phyloP scores from a whole-genome alignment of 2,329 filamentous ascomycete species.

The Trichoderma simmonsii region DNA sequence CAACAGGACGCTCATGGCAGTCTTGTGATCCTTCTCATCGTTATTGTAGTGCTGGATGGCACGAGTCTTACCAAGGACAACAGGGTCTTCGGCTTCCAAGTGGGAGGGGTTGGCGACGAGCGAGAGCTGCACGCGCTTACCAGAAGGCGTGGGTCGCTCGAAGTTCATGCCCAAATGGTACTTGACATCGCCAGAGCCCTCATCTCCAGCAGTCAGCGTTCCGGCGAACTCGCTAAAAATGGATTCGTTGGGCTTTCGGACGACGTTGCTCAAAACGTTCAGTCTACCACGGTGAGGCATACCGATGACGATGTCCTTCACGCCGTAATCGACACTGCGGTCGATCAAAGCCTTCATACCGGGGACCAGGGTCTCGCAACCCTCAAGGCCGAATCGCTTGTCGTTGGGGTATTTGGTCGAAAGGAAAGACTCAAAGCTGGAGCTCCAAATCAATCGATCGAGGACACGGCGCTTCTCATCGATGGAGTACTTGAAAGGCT shows the following conservation, averaged over 20 bases:
- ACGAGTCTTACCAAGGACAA: conserved; percentile 94
- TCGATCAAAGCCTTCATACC: conserved; percentile 99
- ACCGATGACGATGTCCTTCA: conserved; percentile 98
- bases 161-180: conserved; percentile 99
- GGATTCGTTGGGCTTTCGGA: conserved; percentile 98
- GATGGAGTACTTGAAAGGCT: conserved; percentile 94
- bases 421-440: conserved; percentile 93
- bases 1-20: conserved; percentile 91
- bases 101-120: conserved; percentile 98
- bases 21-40: conserved; percentile 83
- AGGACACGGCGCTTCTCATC: conserved; percentile 98
- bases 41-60: conserved; percentile 99
- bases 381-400: conserved; percentile 98
- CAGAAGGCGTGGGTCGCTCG: conserved; percentile 94
- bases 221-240: conserved; percentile 99
- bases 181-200: conserved; percentile 98
- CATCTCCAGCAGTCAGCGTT: conserved; percentile 80
- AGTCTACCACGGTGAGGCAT: conserved; percentile 99
- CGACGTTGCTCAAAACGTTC: conserved; percentile 96
- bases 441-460: conserved; percentile 97
- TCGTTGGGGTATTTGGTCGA: conserved; percentile 99
- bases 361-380: conserved; percentile 92
- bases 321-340: conserved; percentile 94
- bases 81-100: conserved; percentile 95
- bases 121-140: conserved; percentile 98